Conservation (phyloP, 1,284 basidiomycete genomes). For the Cryptococcus hybrid region DNA sequence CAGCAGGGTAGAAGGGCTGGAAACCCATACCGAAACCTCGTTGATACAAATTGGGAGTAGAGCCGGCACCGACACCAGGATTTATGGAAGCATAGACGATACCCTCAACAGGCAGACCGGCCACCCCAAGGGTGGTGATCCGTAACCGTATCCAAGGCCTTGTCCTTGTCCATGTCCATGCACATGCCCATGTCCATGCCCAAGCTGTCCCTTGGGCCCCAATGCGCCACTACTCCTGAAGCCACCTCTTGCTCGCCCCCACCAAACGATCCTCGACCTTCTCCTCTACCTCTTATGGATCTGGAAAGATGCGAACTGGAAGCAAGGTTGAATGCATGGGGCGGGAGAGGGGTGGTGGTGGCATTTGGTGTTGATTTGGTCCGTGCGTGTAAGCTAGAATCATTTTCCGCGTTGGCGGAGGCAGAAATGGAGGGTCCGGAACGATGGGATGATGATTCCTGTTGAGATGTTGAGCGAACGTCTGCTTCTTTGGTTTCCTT, state of each 20-base stretch:
- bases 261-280: constrained; percentile 30
- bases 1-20: constrained; percentile 18
- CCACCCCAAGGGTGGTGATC: constrained; percentile 12
- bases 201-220: constrained; percentile 10
- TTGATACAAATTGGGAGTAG: constrained; percentile 13
- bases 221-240: constrained; percentile 16
- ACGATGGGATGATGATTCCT: neutral
- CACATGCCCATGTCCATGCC: neutral
- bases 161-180: too few species aligned
- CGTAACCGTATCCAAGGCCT: constrained; percentile 2
- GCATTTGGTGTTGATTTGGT: constrained; percentile 2
- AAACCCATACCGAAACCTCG: constrained; percentile 30
- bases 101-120: constrained; percentile 15
- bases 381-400: too few species aligned
- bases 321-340: constrained; percentile 20
- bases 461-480: constrained; percentile 6
- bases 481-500: constrained; percentile 14
- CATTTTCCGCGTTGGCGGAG: constrained; percentile 8
- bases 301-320: constrained; percentile 21
- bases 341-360: constrained; percentile 25
- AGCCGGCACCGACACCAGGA: constrained; percentile 5
- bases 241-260: constrained; percentile 27
- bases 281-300: constrained; percentile 18
- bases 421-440: neutral
- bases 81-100: constrained; percentile 6